Evolutionary conservation across 78 protist genomes (phyloP), one percentile per base, ranked within the genome.

Genomic region (Diacronema lutheri): DNA sequence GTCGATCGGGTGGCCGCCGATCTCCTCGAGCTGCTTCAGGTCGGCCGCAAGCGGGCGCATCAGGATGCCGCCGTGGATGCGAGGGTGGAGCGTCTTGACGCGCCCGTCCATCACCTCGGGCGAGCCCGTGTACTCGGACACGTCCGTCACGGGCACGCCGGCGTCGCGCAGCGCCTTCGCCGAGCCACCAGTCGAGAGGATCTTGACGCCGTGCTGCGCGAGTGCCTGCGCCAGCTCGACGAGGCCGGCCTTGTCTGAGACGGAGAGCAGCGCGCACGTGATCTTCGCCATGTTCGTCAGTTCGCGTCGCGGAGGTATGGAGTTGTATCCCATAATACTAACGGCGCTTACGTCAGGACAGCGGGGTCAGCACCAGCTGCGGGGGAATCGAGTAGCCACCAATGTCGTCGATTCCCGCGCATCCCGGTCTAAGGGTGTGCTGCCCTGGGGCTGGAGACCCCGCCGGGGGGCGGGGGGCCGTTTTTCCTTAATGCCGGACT

Each of bases 161-260:
- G 90, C n/a, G n/a, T n/a, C n/a, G n/a, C n/a, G n/a, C n/a, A n/a
- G n/a, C n/a, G n/a, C n/a, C n/a, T n/a, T n/a, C 90, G 21, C 81
- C 90, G 90, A 71, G 57, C 90, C 90, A 11, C 90, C 90, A 19
- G 90, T 87, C 65, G 90, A 87, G 20, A 87, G 86, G 46, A 87
- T 44, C 61, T 73, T 37, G 26, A 62, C 21, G 55, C 35, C 57
- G 58, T 1, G 21, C 11, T 38, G 33, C n/a, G 31, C 57, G 31
- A 87, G 85, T 26, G 65, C 86, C 38, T 33, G 26, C 25, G 69
- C 90, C 38, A 87, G 69, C 23, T 58, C 90, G 33, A 65, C 35
- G 13, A 87, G 62, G 31, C 74, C 79, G 4, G 76, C 29, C 72
- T 87, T 87, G 90, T 87, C 90, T 21, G 85, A 87, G 6, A 87